Evolutionary conservation across 768 basidiomycete species (phyloP).

Genomic region (Termitomyces sp.): DNA sequence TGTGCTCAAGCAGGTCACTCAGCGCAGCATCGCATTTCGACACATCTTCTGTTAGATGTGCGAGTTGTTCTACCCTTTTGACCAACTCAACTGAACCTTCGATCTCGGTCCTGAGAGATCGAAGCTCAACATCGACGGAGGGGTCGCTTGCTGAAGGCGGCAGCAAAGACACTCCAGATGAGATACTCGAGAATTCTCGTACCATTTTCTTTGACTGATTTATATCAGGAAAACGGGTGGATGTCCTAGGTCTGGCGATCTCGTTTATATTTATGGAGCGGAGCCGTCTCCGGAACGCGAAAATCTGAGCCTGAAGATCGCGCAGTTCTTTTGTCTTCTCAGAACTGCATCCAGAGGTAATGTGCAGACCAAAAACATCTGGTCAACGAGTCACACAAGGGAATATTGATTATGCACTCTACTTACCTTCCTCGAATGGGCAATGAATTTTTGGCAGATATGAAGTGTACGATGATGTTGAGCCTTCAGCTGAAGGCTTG

Average conservation of each 20-base stretch:
- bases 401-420: not conserved
- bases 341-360: conserved; percentile 24
- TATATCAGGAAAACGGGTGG: conserved; percentile 45
- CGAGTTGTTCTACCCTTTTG: conserved; percentile 47
- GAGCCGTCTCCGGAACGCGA: conserved; percentile 52
- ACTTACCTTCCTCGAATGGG: not conserved
- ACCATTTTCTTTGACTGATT: conserved; percentile 43
- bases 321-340: conserved; percentile 33
- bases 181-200: conserved; percentile 39
- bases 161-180: conserved; percentile 38
- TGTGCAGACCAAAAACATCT: conserved; percentile 57
- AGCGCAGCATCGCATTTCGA: conserved; percentile 65
- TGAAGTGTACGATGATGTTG: not conserved
- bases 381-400: not conserved
- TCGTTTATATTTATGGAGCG: conserved; percentile 57
- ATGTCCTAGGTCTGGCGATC: conserved; percentile 36
- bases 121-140: conserved; percentile 50
- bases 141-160: conserved; percentile 35
- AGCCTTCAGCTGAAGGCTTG: not conserved
- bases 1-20: conserved; percentile 80
- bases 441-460: not conserved
- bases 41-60: conserved; percentile 42
- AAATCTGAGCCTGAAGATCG: conserved; percentile 44
- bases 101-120: conserved; percentile 56
- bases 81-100: conserved; percentile 42